Percentiles rank a stretch among this genome's conserved stretches.
These are phyloP conservation scores for Pelagomonas calceolata DNA, from an alignment of 108 stramenopile species.

Conservation along the genomic window DNA sequence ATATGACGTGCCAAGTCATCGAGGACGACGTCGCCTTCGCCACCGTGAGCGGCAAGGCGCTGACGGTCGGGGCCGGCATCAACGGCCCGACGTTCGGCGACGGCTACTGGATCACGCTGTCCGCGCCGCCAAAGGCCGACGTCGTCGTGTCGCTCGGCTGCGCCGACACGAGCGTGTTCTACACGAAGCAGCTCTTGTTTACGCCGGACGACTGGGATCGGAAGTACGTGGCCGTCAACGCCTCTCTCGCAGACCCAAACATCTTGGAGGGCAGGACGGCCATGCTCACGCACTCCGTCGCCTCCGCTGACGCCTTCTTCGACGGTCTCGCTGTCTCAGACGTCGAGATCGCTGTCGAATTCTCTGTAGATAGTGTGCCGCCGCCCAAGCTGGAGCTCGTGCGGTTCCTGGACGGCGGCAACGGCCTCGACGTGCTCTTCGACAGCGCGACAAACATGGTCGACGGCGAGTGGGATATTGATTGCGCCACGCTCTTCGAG, in stretches of 20 bases:
- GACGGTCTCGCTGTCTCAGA: not conserved
- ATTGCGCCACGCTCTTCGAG: not conserved
- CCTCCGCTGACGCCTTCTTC: not conserved
- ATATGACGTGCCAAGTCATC: too few relatives aligned
- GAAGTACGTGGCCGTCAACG: not conserved
- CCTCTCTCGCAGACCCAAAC: not conserved
- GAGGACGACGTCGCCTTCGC: too few relatives aligned
- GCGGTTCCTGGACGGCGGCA: not conserved
- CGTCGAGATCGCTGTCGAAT: not conserved
- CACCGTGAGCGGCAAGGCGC: too few relatives aligned
- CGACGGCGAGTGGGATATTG: not conserved
- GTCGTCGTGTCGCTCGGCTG: not conserved
- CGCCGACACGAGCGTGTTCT: not conserved
- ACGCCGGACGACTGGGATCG: not conserved
- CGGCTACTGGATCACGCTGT: not conserved
- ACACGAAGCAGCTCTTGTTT: not conserved
- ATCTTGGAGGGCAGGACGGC: not conserved
- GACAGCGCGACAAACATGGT: not conserved
- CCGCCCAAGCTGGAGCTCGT: not conserved
- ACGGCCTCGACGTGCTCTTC: not conserved
- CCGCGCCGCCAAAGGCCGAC: not conserved
- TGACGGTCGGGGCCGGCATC: too few relatives aligned
- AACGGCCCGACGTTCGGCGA: not conserved
- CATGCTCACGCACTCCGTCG: not conserved
- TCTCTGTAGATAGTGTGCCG: not conserved